A percentile compares a stretch with the other conserved stretches of the same genome.
Evolutionary conservation across 345 rosid species (phyloP).

Genomic region (Conringia planisiliqua): DNA sequence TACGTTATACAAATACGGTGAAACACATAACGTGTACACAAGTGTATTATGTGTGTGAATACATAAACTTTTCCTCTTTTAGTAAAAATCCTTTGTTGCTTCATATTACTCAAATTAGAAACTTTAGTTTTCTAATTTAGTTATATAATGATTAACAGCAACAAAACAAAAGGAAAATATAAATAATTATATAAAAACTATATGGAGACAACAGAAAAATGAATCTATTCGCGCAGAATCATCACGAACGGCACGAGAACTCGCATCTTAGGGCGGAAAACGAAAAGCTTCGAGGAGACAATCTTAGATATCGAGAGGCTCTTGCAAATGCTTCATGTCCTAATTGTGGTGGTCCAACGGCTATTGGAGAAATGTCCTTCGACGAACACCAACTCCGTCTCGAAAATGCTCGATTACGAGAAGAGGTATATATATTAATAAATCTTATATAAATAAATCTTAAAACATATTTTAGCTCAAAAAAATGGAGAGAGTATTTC

Average conservation of each 20-base stretch:
- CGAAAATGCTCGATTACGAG: slow-evolving; percentile 82
- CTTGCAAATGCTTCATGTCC: slow-evolving; percentile 91
- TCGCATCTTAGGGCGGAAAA: slow-evolving; percentile 77
- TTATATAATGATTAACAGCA: background rate
- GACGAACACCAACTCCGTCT: slow-evolving; percentile 91
- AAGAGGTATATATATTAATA: slow-evolving; percentile 62
- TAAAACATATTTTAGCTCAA: background rate
- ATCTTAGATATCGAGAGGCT: slow-evolving; percentile 84
- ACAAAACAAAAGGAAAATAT: background rate
- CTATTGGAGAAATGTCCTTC: slow-evolving; percentile 90
- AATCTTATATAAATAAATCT: background rate
- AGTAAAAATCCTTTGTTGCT: slow-evolving; percentile 10
- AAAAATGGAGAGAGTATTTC: background rate
- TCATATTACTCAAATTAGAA: slow-evolving; percentile 6
- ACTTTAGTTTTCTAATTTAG: background rate
- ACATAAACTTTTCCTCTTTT: slow-evolving; percentile 3
- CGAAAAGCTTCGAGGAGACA: slow-evolving; percentile 87
- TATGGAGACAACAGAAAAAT: background rate
- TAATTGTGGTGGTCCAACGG: slow-evolving; percentile 92
- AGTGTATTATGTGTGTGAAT: background rate
- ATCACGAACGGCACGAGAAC: slow-evolving; percentile 85
- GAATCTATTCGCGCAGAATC: slow-evolving; percentile 46
- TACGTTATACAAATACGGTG: slow-evolving; percentile 15
- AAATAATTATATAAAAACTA: background rate
- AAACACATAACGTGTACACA: slow-evolving; percentile 27